phyloP scores from a whole-genome alignment of 495 filamentous ascomycete species.

The Neurospora sp. region DNA sequence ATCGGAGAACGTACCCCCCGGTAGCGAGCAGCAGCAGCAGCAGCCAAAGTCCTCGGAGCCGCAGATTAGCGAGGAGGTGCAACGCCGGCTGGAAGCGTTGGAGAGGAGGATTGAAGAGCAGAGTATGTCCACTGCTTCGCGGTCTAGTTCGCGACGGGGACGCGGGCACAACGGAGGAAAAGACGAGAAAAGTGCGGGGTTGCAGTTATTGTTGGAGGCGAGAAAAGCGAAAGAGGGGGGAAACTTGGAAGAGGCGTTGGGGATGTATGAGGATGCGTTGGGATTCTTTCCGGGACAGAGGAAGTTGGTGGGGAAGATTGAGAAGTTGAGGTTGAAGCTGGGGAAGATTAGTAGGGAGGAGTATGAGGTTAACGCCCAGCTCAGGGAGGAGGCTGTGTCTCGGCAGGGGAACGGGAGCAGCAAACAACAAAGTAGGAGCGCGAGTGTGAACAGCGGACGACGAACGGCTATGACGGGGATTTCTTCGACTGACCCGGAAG shows the following conservation, averaged over 20 bases:
- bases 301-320: conserved; percentile 72
- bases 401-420: not conserved
- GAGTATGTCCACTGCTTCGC: not conserved
- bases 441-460: conserved; percentile 6
- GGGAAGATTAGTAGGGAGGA: conserved; percentile 17
- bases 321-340: conserved; percentile 52
- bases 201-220: conserved; percentile 80
- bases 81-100: conserved; percentile 68
- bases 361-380: not conserved
- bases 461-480: conserved; percentile 14
- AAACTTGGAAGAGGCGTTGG: conserved; percentile 66
- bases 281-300: conserved; percentile 80
- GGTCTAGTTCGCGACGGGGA: conserved; percentile 10
- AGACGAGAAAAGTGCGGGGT: conserved; percentile 56
- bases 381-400: not conserved
- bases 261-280: conserved; percentile 76
- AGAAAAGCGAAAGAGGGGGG: conserved; percentile 81
- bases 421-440: not conserved
- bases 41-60: conserved; percentile 16
- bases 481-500: not conserved
- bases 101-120: conserved; percentile 66
- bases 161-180: conserved; percentile 14
- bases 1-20: conserved; percentile 18
- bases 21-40: conserved; percentile 10
- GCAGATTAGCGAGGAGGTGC: conserved; percentile 64